A percentile compares a stretch with the other conserved stretches of the same genome.
These are phyloP conservation scores for Nephelium lappaceum DNA, from an alignment of 345 rosid genomes.

Conservation along the genomic window DNA sequence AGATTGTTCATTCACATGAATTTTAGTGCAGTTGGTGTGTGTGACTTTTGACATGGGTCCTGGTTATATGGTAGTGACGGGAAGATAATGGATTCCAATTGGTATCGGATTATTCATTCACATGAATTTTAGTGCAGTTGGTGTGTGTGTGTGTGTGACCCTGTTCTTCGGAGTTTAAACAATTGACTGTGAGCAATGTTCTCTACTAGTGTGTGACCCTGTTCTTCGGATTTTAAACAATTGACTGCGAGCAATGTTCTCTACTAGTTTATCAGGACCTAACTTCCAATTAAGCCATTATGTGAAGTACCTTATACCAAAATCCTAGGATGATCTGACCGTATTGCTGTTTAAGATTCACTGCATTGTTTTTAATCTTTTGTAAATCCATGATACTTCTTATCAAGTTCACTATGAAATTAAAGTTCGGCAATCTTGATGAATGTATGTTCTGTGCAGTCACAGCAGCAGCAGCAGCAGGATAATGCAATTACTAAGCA, in stretches of 20 bases:
- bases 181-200: no score
- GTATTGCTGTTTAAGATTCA: neutral
- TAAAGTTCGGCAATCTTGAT: neutral
- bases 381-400: neutral
- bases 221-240: neutral
- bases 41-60: no score
- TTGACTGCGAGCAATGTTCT: neutral
- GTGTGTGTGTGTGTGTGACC: no score
- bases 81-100: no score
- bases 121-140: no score
- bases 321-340: neutral
- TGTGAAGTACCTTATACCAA: neutral
- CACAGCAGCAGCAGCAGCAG: constrained; percentile 32
- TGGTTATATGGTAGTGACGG: no score
- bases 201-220: no score
- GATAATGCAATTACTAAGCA: constrained; percentile 44
- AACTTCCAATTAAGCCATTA: neutral
- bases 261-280: neutral
- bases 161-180: no score
- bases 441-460: neutral
- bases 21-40: neutral
- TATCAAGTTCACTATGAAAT: neutral
- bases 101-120: no score
- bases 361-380: neutral
- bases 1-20: neutral